phyloP scores from a whole-genome alignment of 441 rosid genomes.

The Bocquillonia castaneifolia region DNA sequence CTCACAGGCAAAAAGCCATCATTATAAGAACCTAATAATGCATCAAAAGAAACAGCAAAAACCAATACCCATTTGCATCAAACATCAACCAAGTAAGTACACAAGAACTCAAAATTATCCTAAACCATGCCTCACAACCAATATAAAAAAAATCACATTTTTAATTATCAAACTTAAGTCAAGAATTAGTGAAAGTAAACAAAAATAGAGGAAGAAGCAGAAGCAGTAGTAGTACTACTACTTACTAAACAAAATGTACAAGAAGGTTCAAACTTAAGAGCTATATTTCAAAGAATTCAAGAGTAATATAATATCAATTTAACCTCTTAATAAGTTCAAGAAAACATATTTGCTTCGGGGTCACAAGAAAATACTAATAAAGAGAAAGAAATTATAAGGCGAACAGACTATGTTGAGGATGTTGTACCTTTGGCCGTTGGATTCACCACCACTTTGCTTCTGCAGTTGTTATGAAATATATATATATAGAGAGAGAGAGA shows the following conservation, averaged over 20 bases:
- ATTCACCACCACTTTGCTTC: too few relatives aligned
- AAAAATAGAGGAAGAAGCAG: not conserved
- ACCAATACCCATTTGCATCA: not conserved
- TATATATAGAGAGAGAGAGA: too few relatives aligned
- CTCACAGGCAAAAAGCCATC: not conserved
- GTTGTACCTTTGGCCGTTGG: too few relatives aligned
- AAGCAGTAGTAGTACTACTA: too few relatives aligned
- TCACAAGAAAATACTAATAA: too few relatives aligned
- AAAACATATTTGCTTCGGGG: too few relatives aligned
- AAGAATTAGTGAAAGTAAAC: not conserved
- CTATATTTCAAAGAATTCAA: not conserved
- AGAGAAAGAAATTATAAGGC: not conserved
- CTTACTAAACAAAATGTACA: not conserved
- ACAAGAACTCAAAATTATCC: too few relatives aligned
- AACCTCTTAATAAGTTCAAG: too few relatives aligned
- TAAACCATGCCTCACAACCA: too few relatives aligned
- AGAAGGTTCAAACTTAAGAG: not conserved
- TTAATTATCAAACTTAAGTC: not conserved
- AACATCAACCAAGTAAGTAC: not conserved
- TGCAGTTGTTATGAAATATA: too few relatives aligned
- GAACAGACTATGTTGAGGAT: too few relatives aligned
- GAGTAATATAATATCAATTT: not conserved
- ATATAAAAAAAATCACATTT: too few relatives aligned
- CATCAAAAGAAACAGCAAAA: not conserved
- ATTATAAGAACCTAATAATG: not conserved